These are phyloP conservation scores for Tricholoma matsutake DNA, from an alignment of 768 basidiomycete genomes.

Conservation along the genomic window DNA sequence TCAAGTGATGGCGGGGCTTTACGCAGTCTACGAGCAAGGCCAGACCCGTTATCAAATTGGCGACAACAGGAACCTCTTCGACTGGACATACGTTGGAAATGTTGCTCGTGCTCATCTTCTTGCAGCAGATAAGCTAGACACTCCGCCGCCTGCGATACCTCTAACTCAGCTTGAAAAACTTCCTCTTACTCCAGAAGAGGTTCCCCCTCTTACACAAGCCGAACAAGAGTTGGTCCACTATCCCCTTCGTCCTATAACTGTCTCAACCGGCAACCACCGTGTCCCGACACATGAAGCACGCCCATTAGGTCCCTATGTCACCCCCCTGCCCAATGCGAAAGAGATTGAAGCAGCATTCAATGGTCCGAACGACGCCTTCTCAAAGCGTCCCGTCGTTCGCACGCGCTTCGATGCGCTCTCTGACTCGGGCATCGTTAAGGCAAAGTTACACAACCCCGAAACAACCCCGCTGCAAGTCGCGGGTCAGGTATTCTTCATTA, in stretches of 20 bases:
- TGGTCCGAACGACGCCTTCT: slow-evolving; percentile 36
- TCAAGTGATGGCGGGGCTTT: slow-evolving; percentile 78
- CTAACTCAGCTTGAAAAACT: slow-evolving; percentile 33
- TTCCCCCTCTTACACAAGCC: slow-evolving; percentile 37
- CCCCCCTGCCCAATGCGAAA: slow-evolving; percentile 54
- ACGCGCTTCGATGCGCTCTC: slow-evolving; percentile 83
- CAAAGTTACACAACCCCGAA: slow-evolving; percentile 42
- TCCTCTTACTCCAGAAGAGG: slow-evolving; percentile 34
- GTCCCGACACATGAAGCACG: slow-evolving; percentile 79
- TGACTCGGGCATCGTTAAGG: slow-evolving; percentile 49
- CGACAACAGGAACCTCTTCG: slow-evolving; percentile 88
- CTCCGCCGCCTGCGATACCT: slow-evolving; percentile 44
- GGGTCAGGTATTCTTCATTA: slow-evolving; percentile 94
- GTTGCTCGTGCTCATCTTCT: slow-evolving; percentile 92
- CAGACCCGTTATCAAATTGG: slow-evolving; percentile 95
- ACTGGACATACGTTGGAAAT: slow-evolving; percentile 97
- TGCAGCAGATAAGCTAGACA: slow-evolving; percentile 82
- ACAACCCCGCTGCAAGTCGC: slow-evolving; percentile 73
- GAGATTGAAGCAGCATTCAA: slow-evolving; percentile 57
- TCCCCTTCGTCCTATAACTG: slow-evolving; percentile 58
- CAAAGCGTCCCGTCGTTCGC: slow-evolving; percentile 58
- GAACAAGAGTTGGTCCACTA: slow-evolving; percentile 42
- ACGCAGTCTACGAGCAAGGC: slow-evolving; percentile 71
- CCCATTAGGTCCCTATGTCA: slow-evolving; percentile 79
- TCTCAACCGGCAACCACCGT: slow-evolving; percentile 61